Evolutionary conservation across 2,329 filamentous ascomycete genomes (phyloP).

Genomic region (Shiraia sp.): DNA sequence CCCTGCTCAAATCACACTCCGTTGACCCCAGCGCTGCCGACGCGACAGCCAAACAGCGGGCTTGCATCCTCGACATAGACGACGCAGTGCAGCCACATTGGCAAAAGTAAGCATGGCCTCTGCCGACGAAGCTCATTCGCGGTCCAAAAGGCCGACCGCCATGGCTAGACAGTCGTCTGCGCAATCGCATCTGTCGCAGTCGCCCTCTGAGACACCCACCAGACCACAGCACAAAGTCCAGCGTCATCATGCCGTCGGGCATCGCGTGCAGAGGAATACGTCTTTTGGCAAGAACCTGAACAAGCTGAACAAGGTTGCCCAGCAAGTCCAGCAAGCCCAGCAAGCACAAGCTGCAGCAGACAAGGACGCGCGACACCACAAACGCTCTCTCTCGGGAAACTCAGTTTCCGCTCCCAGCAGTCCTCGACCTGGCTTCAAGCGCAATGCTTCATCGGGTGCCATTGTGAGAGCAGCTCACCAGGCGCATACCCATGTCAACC

Average conservation of each 20-base stretch:
- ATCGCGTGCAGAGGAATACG: slow-evolving; percentile 45
- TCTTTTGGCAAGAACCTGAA: slow-evolving; percentile 49
- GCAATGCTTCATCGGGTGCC: slow-evolving; percentile 48
- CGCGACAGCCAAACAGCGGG: slow-evolving; percentile 12
- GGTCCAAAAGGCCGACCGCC: slow-evolving; percentile 39
- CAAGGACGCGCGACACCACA: slow-evolving; percentile 38
- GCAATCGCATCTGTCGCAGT: slow-evolving; percentile 44
- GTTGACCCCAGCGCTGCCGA: slow-evolving; percentile 11
- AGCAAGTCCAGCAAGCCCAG: slow-evolving; percentile 17
- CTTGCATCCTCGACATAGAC: slow-evolving; percentile 9
- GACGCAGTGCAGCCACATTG: slow-evolving; percentile 23
- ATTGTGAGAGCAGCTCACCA: slow-evolving; percentile 40
- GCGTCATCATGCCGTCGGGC: slow-evolving; percentile 48
- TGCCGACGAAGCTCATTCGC: slow-evolving; percentile 39
- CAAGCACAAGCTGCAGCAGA: slow-evolving; percentile 32
- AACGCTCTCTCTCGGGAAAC: slow-evolving; percentile 44
- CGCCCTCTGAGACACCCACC: slow-evolving; percentile 39
- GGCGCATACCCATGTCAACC: slow-evolving; percentile 36
- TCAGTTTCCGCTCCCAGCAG: slow-evolving; percentile 41
- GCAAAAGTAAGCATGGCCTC: slow-evolving; percentile 42
- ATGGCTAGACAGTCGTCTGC: slow-evolving; percentile 45
- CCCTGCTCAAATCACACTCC: slow-evolving; percentile 9
- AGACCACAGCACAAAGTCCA: slow-evolving; percentile 38
- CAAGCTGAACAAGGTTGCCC: slow-evolving; percentile 44
- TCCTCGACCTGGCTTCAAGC: slow-evolving; percentile 47